Evolutionary conservation across 164 flowering plant species (phyloP).

Genomic region (Magnolia sinica): DNA sequence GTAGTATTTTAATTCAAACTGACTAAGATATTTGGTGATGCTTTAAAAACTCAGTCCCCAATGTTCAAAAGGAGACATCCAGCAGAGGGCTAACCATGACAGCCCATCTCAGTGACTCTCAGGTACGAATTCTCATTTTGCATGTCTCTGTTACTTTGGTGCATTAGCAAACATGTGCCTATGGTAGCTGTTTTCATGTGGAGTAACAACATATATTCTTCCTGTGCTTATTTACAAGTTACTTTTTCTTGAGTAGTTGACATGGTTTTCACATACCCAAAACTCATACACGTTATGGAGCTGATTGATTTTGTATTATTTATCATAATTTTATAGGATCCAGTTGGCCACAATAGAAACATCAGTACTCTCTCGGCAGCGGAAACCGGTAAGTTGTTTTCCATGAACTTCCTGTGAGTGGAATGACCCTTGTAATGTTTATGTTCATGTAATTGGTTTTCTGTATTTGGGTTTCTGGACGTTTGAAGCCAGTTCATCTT

Average conservation of each 20-base stretch:
- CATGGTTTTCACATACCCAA: neutral
- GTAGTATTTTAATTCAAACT: neutral
- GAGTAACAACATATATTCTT: neutral
- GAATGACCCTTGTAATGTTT: neutral
- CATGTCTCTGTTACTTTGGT: too few relatives aligned
- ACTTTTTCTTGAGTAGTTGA: neutral
- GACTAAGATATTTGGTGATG: neutral
- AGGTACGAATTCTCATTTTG: constrained; percentile 33
- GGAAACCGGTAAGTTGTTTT: constrained; percentile 62
- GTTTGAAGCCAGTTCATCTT: neutral
- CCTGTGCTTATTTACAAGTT: neutral
- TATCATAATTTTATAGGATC: constrained; percentile 38
- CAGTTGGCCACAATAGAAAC: constrained; percentile 72
- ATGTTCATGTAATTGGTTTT: neutral
- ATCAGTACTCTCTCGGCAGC: constrained; percentile 72
- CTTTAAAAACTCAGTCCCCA: constrained; percentile 34
- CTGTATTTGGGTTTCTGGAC: neutral
- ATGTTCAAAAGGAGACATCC: constrained; percentile 34
- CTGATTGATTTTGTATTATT: neutral
- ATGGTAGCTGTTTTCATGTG: neutral
- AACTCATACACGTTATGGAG: neutral
- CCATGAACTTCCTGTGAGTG: neutral
- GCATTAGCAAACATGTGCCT: neutral
- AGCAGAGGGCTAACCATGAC: constrained; percentile 37
- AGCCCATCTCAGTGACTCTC: constrained; percentile 39